These are phyloP conservation scores for Ogataea parapolymorpha DNA, from an alignment of 805 yeast genomes.

Conservation along the genomic window DNA sequence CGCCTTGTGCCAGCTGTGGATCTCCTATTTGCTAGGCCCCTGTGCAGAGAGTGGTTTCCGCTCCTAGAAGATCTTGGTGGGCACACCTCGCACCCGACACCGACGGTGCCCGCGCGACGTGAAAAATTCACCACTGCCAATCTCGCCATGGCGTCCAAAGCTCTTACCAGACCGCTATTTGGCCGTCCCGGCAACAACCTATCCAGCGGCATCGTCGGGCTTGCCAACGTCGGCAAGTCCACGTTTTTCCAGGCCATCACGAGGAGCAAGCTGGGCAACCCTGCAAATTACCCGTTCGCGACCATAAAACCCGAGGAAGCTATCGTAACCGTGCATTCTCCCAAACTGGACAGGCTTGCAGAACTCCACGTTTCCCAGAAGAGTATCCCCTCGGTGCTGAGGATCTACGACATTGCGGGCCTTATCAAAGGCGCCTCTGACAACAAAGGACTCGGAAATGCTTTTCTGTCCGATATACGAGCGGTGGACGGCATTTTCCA, in stretches of 20 bases:
- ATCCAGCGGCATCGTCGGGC: constrained; percentile 50
- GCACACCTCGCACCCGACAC: not conserved
- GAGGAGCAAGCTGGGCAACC: constrained; percentile 57
- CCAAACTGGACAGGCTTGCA: constrained; percentile 46
- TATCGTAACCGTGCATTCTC: constrained; percentile 49
- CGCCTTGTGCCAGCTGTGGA: too few species aligned
- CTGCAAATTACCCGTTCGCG: constrained; percentile 71
- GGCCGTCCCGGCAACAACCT: constrained; percentile 36
- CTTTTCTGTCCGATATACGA: constrained; percentile 63
- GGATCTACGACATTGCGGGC: constrained; percentile 69
- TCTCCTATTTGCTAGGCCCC: not conserved
- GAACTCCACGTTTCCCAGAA: constrained; percentile 47
- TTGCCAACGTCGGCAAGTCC: constrained; percentile 66
- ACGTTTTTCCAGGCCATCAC: constrained; percentile 62
- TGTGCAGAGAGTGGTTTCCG: constrained; percentile 1
- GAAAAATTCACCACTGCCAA: too few species aligned
- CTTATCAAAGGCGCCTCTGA: constrained; percentile 59
- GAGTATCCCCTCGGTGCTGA: constrained; percentile 52
- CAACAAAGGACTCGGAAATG: constrained; percentile 75
- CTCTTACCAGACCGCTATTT: constrained; percentile 17
- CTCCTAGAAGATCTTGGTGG: not conserved
- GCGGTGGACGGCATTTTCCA: constrained; percentile 72
- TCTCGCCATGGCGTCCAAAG: not conserved
- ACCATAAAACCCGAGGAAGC: constrained; percentile 74
- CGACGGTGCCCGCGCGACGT: too few species aligned